These are phyloP conservation scores for Penicillium italicum DNA, from an alignment of 2,329 filamentous ascomycete genomes.

Conservation along the genomic window DNA sequence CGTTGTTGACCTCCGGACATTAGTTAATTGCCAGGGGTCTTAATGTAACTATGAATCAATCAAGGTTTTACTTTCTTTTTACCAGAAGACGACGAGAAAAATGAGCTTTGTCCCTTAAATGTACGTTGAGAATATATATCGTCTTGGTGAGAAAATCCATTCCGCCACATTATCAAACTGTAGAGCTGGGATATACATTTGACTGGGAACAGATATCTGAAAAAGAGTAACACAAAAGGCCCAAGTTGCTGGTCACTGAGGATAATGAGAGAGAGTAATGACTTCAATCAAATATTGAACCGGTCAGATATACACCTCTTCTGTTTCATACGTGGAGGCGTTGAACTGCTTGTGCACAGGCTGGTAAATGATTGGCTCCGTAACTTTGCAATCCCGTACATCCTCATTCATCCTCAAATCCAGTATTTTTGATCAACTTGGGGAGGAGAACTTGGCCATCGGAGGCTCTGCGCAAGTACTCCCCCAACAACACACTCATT, in stretches of 20 bases:
- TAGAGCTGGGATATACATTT: not conserved
- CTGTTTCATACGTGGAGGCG: not conserved
- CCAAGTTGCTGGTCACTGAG: not conserved
- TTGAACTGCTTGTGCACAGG: not conserved
- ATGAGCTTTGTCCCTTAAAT: not conserved
- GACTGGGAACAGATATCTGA: not conserved
- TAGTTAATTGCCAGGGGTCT: too few species aligned
- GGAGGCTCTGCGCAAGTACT: conserved; percentile 16
- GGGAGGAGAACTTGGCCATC: conserved; percentile 18
- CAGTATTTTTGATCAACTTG: conserved; percentile 10
- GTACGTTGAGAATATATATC: not conserved
- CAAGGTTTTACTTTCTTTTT: too few species aligned
- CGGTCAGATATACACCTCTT: not conserved
- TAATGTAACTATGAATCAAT: too few species aligned
- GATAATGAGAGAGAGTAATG: not conserved
- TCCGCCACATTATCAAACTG: not conserved
- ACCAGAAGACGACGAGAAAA: too few species aligned
- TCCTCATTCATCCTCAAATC: not conserved
- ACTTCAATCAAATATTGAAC: not conserved
- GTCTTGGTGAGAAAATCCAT: not conserved
- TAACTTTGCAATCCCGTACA: not conserved
- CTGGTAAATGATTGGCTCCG: not conserved
- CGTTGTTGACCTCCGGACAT: too few species aligned
- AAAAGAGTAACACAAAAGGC: not conserved
- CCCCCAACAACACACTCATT: conserved; percentile 19